These are phyloP conservation scores for Phialocephala sp. DNA, from an alignment of 2,329 filamentous ascomycete genomes.

Conservation along the genomic window DNA sequence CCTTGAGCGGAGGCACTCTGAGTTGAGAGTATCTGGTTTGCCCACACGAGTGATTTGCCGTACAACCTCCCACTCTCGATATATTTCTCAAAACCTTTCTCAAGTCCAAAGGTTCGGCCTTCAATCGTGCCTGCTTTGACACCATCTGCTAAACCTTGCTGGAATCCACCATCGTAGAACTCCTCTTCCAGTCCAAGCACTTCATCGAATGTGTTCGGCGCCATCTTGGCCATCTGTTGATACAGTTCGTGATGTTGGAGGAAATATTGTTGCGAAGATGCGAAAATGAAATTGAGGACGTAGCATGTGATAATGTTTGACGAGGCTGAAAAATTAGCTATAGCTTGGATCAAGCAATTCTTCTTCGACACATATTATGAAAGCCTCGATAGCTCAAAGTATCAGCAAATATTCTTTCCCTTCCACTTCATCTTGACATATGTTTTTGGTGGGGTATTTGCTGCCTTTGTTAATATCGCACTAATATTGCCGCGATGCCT, in stretches of 20 bases:
- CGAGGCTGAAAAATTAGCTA: background rate
- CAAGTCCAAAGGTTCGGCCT: conserved; percentile 87
- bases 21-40: conserved; percentile 63
- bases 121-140: conserved; percentile 79
- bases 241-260: background rate
- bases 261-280: background rate
- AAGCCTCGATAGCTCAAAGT: background rate
- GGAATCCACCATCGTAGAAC: conserved; percentile 85
- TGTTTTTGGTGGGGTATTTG: no score
- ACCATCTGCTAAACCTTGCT: conserved; percentile 77
- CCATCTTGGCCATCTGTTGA: conserved; percentile 31
- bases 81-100: conserved; percentile 95
- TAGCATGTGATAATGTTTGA: background rate
- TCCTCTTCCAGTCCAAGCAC: conserved; percentile 65
- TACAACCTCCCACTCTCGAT: conserved; percentile 78
- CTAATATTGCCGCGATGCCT: background rate
- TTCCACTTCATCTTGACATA: no score
- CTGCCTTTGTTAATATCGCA: background rate
- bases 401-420: no score
- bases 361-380: background rate
- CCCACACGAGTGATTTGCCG: conserved; percentile 83
- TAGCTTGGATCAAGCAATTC: no score
- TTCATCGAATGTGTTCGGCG: conserved; percentile 41
- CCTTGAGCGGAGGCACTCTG: conserved; percentile 1
- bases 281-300: background rate